Base-by-base conservation (phyloP, 306 rosid genomes). In the Macrotyloma uniflorum region DNA sequence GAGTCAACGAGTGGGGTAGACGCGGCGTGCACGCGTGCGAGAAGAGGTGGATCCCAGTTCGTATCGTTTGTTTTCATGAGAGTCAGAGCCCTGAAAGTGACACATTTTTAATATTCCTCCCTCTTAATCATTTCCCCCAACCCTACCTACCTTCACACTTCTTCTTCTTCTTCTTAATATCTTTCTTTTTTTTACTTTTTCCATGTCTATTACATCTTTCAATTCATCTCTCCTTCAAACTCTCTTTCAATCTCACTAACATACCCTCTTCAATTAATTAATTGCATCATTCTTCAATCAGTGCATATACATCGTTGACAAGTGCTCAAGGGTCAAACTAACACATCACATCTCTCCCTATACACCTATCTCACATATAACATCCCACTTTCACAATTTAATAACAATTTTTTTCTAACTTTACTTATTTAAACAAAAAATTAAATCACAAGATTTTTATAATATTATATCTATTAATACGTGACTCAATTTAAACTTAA, bases 1-100 rank as follows among this genome's bases (percentile, higher is more conserved):
- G 54, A 18, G 92, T 88, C 92, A 90, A 91, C 89, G 74, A 36
- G 83, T 74, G 80, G 92, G 93, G 59, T 58, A 93, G 82, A 85
- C 81, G 73, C 77, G 80, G 88, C 88, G 88, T 89, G 92, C 98
- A 88, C 78, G 98, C 96, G 91, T 93, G 96, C 88, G 76, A 75
- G 2, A 49, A 84, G 89, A 79, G 0, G 11, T 61, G 73, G 91
- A 90, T 20, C 87, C 92, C 83, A 79, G 53, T 40, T 53, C 51
- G 43, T 38, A 38, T 38, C 79, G 12, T 14, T 30, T 7, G n/a
- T 67, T 81, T 73, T 66, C 86, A 70, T 90, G 9, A 53, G 86
- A 93, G 98, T 90, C 96, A 91, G 96, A 93, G 91, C 98, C 92
- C 83, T 18, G 91, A 90, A 82, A 80, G 76, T 50, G 86, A 87